These are phyloP conservation scores for Magnolia sinica DNA, from an alignment of 164 flowering plant genomes.

Conservation along the genomic window DNA sequence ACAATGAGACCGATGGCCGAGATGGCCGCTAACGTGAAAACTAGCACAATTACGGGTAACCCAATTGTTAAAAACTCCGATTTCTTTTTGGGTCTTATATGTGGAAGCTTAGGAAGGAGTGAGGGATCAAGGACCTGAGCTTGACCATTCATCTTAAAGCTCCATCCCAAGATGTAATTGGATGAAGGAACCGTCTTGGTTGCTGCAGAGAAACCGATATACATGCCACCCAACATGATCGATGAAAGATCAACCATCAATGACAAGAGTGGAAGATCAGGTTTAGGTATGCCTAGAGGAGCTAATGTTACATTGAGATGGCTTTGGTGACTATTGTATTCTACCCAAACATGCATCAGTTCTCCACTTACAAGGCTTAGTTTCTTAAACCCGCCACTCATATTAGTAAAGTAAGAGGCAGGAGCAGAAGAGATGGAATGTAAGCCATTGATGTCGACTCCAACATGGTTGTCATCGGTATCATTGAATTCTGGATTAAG, in stretches of 20 bases:
- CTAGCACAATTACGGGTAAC: not conserved
- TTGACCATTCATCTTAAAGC: conserved; percentile 1
- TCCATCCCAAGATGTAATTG: conserved; percentile 15
- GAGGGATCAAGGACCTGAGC: too few relatives aligned
- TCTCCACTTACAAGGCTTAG: conserved; percentile 26
- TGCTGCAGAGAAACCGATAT: too few relatives aligned
- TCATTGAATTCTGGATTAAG: too few relatives aligned
- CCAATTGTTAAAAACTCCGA: too few relatives aligned
- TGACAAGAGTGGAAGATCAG: conserved; percentile 16
- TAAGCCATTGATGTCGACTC: too few relatives aligned
- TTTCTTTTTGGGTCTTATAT: too few relatives aligned
- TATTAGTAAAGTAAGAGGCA: conserved; percentile 20
- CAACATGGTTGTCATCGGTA: too few relatives aligned
- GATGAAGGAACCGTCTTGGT: too few relatives aligned
- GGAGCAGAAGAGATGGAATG: conserved; percentile 9
- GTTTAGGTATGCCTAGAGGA: conserved; percentile 2
- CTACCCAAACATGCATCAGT: conserved; percentile 19
- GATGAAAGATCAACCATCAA: conserved; percentile 4
- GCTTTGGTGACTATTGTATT: conserved; percentile 11
- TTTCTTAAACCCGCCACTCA: conserved; percentile 6
- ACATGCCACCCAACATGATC: not conserved
- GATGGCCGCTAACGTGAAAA: not conserved
- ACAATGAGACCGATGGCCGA: not conserved
- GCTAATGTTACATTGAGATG: not conserved
- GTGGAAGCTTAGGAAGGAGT: too few relatives aligned